These are phyloP conservation scores for Physcia stellaris DNA, from an alignment of 495 filamentous ascomycete species.

Conservation along the genomic window DNA sequence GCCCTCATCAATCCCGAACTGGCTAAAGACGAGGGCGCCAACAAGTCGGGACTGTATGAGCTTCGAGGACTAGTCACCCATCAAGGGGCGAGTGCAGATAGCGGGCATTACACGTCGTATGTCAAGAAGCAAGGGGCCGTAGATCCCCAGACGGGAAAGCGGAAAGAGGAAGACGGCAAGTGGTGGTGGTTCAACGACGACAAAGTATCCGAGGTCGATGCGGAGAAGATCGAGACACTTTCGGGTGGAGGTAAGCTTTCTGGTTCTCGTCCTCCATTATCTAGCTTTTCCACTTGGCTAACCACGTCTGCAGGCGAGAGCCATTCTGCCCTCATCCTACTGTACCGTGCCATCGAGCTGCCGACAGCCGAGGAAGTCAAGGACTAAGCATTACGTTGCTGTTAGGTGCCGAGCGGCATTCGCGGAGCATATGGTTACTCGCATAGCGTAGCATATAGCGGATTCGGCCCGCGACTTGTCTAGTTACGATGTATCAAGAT, in stretches of 20 bases:
- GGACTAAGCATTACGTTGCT: conserved; percentile 11
- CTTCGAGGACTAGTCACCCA: conserved; percentile 92
- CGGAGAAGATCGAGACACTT: conserved; percentile 80
- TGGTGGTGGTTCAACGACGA: conserved; percentile 99
- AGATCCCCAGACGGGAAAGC: conserved; percentile 53
- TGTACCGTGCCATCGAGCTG: conserved; percentile 75
- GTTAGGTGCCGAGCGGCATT: no score
- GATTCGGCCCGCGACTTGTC: no score
- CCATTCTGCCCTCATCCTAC: conserved; percentile 83
- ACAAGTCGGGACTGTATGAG: conserved; percentile 89
- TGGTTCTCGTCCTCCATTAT: neutral
- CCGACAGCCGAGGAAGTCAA: conserved; percentile 35
- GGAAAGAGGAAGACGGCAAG: conserved; percentile 70
- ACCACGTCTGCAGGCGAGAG: conserved; percentile 48
- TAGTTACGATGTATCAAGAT: no score
- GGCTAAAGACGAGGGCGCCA: conserved; percentile 63
- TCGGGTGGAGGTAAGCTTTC: conserved; percentile 65
- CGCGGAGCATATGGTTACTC: no score
- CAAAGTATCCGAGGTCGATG: conserved; percentile 83
- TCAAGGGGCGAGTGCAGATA: conserved; percentile 91
- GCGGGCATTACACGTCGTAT: conserved; percentile 94
- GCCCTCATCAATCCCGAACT: conserved; percentile 57
- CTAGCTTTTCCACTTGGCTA: neutral
- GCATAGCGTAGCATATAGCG: no score
- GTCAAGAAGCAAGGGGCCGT: conserved; percentile 73